Evolutionary conservation across 306 rosid genomes (phyloP).

Genomic region (Glycine tomentella): DNA sequence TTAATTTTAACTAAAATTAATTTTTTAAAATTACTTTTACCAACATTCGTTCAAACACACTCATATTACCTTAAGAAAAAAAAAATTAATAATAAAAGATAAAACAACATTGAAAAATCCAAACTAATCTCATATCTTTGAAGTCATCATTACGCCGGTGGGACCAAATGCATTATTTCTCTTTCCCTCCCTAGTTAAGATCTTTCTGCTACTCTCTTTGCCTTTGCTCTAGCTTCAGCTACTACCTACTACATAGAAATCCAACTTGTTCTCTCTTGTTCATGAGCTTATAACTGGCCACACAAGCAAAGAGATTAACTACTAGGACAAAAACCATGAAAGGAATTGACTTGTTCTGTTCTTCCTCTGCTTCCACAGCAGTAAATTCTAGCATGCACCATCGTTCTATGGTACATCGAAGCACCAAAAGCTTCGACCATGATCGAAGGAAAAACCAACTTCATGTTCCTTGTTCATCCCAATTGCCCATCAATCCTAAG

Average conservation of each 20-base stretch:
- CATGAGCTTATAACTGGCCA: background rate
- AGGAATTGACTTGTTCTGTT: conserved; percentile 70
- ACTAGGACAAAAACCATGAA: conserved; percentile 49
- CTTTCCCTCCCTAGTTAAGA: background rate
- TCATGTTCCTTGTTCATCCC: conserved; percentile 75
- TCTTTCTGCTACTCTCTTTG: background rate
- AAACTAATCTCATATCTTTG: conserved; percentile 34
- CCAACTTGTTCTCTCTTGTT: background rate
- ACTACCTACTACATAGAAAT: conserved; percentile 22
- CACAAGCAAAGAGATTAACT: background rate
- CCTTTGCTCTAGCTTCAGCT: background rate
- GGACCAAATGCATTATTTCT: conserved; percentile 48
- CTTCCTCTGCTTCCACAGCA: conserved; percentile 79
- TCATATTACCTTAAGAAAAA: too few species aligned
- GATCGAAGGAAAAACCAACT: conserved; percentile 47
- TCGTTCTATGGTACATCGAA: conserved; percentile 51
- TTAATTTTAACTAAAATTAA: too few species aligned
- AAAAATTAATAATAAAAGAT: too few species aligned
- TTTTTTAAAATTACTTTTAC: too few species aligned
- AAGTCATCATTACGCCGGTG: conserved; percentile 40
- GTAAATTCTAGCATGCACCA: conserved; percentile 62
- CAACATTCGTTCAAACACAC: too few species aligned
- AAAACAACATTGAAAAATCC: background rate
- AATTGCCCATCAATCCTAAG: conserved; percentile 70
- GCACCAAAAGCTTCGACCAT: conserved; percentile 45